Base-by-base conservation (phyloP, 179 eudicot genomes). In the Sideroxylon spinosum region DNA sequence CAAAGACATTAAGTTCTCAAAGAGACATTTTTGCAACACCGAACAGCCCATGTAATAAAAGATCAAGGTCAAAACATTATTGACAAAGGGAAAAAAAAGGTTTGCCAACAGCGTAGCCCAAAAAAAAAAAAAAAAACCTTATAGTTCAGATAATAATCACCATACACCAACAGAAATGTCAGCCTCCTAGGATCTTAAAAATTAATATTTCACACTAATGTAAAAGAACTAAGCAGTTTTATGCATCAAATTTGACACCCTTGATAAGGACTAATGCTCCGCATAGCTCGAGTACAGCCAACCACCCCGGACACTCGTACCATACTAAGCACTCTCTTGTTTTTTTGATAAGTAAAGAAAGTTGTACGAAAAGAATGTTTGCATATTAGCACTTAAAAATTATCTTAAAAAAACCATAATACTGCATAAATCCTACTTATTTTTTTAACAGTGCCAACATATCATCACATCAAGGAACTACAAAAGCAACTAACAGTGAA, bases 401-500 rank as follows among this genome's bases (percentile, higher is more conserved):
- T 52, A 14, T 14, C 28, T 32, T 28, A 56, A 73, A 12, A 23
- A 12, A 52, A 52, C 46, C 59, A 52, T 4, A 71, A 52, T 5
- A 56, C 6, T 4, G 17, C 13, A 22, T 22, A 8, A 3, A 22
- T 37, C 78, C 13, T 49, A 7, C 28, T 17, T 61, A 76, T 52
- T 65, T 32, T 28, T 55, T 32, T 12, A 19, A 28, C 3, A 28
- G 2, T 12, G 12, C 63, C 17, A 16, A 17, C 59, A 52, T 2
- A 10, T 32, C 2, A 6, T 75, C 14, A 59, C 16, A 12, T 44
- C 12, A 17, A 59, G 26, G 22, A 74, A 74, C 28, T 25, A 65
- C n/a, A 76, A 28, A 65, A 22, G 32, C 46, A 76, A 71, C 52
- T 72, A 48, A 50, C 69, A 20, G 10, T 29, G 28, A 65, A 25